These are phyloP conservation scores for Teratosphaeria gauchensis DNA, from an alignment of 2,329 filamentous ascomycete species.

Conservation along the genomic window DNA sequence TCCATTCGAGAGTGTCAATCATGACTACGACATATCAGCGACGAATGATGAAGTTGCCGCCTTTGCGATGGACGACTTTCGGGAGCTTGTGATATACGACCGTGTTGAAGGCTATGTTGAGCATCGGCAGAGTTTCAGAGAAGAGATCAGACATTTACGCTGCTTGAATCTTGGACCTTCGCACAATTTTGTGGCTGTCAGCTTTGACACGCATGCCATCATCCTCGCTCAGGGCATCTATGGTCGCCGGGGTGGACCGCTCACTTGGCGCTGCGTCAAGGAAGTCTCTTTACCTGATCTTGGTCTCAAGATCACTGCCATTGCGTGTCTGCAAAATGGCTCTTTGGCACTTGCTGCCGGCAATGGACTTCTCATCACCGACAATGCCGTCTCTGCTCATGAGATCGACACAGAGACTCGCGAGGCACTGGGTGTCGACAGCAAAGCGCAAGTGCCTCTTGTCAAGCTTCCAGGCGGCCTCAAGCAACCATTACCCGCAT, in stretches of 20 bases:
- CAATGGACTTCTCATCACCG: constrained; percentile 81
- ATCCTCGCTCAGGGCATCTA: constrained; percentile 20
- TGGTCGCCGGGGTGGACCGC: constrained; percentile 8
- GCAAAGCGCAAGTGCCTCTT: constrained; percentile 4
- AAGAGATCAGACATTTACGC: constrained; percentile 5
- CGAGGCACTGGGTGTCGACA: constrained; percentile 7
- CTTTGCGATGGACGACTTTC: constrained; percentile 10
- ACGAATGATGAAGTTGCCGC: constrained; percentile 16
- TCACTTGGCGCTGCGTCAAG: constrained; percentile 17
- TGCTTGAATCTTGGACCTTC: constrained; percentile 8
- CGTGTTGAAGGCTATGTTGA: constrained; percentile 23
- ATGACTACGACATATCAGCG: constrained; percentile 9
- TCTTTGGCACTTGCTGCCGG: constrained; percentile 81
- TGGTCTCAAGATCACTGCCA: constrained; percentile 13
- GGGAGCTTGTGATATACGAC: constrained; percentile 16
- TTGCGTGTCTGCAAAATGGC: constrained; percentile 67
- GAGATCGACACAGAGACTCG: constrained; percentile 38
- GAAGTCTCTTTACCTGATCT: constrained; percentile 15
- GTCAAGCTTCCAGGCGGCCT: constrained; percentile 32
- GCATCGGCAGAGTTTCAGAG: constrained; percentile 10
- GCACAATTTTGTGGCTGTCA: constrained; percentile 20
- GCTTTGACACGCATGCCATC: constrained; percentile 12
- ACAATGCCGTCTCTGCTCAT: constrained; percentile 60
- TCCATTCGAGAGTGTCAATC: constrained; percentile 13
- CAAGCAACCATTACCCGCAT: constrained; percentile 80